Base-by-base conservation (phyloP, 768 basidiomycete species). In the Kwoniella dendrophila region DNA sequence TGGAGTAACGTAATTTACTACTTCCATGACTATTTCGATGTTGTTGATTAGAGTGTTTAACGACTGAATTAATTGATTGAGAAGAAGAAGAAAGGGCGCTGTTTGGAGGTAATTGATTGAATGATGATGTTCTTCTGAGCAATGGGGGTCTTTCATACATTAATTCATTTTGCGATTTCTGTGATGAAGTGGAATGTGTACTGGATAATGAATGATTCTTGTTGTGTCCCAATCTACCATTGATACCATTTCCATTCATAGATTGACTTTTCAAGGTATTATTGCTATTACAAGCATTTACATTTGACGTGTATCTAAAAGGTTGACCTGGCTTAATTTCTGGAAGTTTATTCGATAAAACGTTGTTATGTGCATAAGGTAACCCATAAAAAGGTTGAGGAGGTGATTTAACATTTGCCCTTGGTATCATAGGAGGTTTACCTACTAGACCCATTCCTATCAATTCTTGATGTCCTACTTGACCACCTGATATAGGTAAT, bases 381-480 rank as follows among this genome's bases (percentile, higher is more conserved):
- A 40, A 14, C 6, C 53, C 36, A 26, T 43, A 22, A 16, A 27
- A 12, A 55, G 24, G 38, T 16, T 40, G 53, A 41, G 53, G 41
- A 24, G 53, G 24, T 16, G 53, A 41, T 55, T 4, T 55, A 2
- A 16, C 29, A 26, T 3, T 38, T 52, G 51, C 4, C 5, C 5
- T 24, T 48, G 45, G 11, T 3, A 36, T 20, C 16, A 10, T 16
- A 36, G n/a, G 32, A 22, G 27, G 40, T 55, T 18, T 16, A 24
- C 18, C 16, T 44, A 32, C 18, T 27, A n/a, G 34, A 34, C 47
- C 45, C 45, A 52, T 33, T 24, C 62, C 56, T 56, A 63, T 63
- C 29, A 63, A 33, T 20, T 56, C 57, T n/a, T 48, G 43, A 44
- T 52, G 57, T 2, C 38, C 43, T 20, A 61, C 30, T 8, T 8